These are phyloP conservation scores for Elaeis guineensis DNA, from an alignment of 176 grass and related monocot species.

Conservation along the genomic window DNA sequence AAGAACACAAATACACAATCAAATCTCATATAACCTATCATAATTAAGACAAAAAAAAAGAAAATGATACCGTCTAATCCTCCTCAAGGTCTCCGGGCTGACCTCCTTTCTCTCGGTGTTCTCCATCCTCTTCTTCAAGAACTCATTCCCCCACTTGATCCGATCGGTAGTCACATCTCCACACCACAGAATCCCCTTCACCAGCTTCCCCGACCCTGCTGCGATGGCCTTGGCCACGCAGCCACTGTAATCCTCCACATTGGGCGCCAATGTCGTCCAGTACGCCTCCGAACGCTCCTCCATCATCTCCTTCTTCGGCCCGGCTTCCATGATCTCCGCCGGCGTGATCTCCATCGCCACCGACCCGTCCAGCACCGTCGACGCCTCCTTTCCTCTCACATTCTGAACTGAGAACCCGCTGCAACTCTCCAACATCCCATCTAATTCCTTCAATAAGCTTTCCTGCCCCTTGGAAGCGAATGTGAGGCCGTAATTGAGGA, in stretches of 20 bases:
- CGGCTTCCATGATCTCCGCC: conserved; percentile 3
- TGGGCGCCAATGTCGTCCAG: conserved; percentile 76
- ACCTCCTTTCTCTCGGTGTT: conserved; percentile 38
- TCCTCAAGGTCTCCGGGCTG: conserved; percentile 50
- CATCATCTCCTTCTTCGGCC: conserved; percentile 27
- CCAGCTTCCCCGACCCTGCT: conserved; percentile 42
- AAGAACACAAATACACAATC: too few relatives aligned
- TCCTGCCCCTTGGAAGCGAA: conserved; percentile 31
- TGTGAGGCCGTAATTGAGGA: conserved; percentile 74
- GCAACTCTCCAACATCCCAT: conserved; percentile 29
- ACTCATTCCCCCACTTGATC: conserved; percentile 63
- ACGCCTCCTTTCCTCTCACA: conserved; percentile 18
- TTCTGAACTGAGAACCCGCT: conserved; percentile 62
- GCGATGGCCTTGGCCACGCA: conserved; percentile 49
- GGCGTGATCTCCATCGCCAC: conserved; percentile 3
- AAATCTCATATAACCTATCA: too few relatives aligned
- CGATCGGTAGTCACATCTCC: conserved; percentile 66
- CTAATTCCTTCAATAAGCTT: conserved; percentile 25
- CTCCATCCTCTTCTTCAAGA: conserved; percentile 53
- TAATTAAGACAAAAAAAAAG: too few relatives aligned
- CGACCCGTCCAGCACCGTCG: conserved; percentile 8
- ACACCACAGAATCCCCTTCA: conserved; percentile 70
- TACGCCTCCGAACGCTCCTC: conserved; percentile 62
- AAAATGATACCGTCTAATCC: conserved; percentile 56
- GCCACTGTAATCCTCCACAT: conserved; percentile 74